A percentile compares a stretch with the other conserved stretches of the same genome.
Evolutionary conservation across 2,329 filamentous ascomycete genomes (phyloP).

Genomic region (Ceratocystis cacaofunesta): DNA sequence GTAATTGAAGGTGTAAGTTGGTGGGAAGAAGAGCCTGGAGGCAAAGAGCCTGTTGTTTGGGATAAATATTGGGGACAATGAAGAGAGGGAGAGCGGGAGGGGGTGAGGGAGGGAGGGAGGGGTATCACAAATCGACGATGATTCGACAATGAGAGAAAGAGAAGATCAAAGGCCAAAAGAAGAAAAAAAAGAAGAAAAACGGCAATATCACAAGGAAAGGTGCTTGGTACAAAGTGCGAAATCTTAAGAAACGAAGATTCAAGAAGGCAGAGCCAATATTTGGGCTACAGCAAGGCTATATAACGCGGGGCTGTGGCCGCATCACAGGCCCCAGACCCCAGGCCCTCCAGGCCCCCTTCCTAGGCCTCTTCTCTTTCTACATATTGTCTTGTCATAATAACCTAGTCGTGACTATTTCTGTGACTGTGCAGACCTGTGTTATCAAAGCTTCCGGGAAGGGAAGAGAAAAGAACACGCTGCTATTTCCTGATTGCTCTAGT

Average conservation of each 20-base stretch:
- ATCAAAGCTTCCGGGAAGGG: background rate
- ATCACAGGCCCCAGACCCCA: background rate
- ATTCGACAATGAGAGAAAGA: background rate
- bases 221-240: background rate
- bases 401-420: background rate
- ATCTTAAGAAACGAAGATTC: background rate
- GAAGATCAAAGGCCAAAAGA: background rate
- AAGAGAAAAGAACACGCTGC: background rate
- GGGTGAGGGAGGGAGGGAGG: background rate
- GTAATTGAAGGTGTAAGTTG: background rate
- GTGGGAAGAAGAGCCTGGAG: background rate
- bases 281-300: background rate
- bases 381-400: background rate
- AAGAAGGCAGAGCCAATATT: background rate
- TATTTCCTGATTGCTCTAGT: background rate
- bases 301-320: background rate
- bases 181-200: background rate
- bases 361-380: background rate
- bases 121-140: background rate
- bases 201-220: background rate
- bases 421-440: background rate
- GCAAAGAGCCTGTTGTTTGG: background rate
- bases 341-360: background rate
- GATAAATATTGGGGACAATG: background rate
- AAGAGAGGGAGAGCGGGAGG: background rate